Evolutionary conservation across 2,329 filamentous ascomycete genomes (phyloP).

Genomic region (Stromatinia cepivora): DNA sequence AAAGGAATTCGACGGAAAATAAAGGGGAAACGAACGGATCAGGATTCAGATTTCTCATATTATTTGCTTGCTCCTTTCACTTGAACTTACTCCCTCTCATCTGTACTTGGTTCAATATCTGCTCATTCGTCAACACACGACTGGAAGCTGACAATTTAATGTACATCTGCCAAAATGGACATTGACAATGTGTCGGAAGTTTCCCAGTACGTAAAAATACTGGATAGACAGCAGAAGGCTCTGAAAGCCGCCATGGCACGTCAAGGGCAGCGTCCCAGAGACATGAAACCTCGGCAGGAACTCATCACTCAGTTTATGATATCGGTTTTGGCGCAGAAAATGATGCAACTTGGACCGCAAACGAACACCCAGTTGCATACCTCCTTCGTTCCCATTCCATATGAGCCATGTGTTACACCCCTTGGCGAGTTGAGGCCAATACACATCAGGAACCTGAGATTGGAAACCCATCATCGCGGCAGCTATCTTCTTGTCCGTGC

Average conservation of each 20-base stretch:
- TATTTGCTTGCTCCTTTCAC: no score
- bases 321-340: neutral
- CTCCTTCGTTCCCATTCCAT: slow-evolving; percentile 22
- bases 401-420: slow-evolving; percentile 17
- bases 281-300: slow-evolving; percentile 14
- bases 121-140: neutral
- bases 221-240: slow-evolving; percentile 7
- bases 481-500: slow-evolving; percentile 40
- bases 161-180: slow-evolving; percentile 20
- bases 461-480: slow-evolving; percentile 47
- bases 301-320: slow-evolving; percentile 12
- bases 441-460: slow-evolving; percentile 36
- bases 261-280: slow-evolving; percentile 14
- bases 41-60: neutral
- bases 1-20: neutral
- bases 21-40: neutral
- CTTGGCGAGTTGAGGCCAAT: slow-evolving; percentile 29
- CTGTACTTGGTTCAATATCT: neutral
- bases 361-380: neutral
- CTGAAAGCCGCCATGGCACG: slow-evolving; percentile 16
- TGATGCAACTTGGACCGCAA: neutral
- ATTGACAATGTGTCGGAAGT: slow-evolving; percentile 21
- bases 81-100: neutral
- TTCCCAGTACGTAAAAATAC: slow-evolving; percentile 1
- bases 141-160: neutral